Base-by-base conservation (phyloP, 2,329 filamentous ascomycete species). In the Hypocreales sp. region DNA sequence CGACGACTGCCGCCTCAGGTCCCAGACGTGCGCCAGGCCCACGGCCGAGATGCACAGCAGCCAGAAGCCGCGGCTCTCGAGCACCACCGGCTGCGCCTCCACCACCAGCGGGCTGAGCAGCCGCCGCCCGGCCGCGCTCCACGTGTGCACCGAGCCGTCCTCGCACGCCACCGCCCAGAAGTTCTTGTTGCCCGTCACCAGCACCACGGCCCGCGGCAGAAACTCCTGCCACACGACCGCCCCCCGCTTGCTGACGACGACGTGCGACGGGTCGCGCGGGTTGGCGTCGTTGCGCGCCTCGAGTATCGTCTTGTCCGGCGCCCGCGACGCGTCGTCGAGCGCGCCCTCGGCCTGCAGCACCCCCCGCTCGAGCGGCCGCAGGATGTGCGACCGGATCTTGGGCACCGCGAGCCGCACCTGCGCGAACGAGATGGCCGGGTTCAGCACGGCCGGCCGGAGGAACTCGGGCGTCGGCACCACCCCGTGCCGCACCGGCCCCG, bases 161-260 rank as follows among this genome's bases (percentile, higher is more conserved):
- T 98, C 90, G 43, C 86, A 94, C 8, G 80, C 86, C 11, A 79
- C 87, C 0, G 81, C 79, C 80, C 90, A 98, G 46, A 95, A 86
- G 39, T 79, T 74, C 40, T 78, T 75, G 49, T 84, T 95, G 3
- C 84, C 92, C 0, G 87, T 90, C 2, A 92, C 76, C 2, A 95
- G 65, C n/a, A 98, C 68, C 15, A 93, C 79, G 5, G 83, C 73
- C 32, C 78, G 70, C 0, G 87, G 86, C 10, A 98, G 58, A 42
- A 82, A 98, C 45, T 98, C 92, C 44, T 94, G 82, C 90, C 92
- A 98, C 4, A 95, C 52, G 1, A 79, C 61, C 30, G 76, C 72
- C 5, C 83, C 83, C 29, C 82, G 72, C 46, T 83, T 87, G 3
- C 75, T 79, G 21, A 90, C 75, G 5, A 73, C 80, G 22, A 98